Base-by-base conservation (phyloP, 2,329 filamentous ascomycete species). In the Periconia macrospinosa region DNA sequence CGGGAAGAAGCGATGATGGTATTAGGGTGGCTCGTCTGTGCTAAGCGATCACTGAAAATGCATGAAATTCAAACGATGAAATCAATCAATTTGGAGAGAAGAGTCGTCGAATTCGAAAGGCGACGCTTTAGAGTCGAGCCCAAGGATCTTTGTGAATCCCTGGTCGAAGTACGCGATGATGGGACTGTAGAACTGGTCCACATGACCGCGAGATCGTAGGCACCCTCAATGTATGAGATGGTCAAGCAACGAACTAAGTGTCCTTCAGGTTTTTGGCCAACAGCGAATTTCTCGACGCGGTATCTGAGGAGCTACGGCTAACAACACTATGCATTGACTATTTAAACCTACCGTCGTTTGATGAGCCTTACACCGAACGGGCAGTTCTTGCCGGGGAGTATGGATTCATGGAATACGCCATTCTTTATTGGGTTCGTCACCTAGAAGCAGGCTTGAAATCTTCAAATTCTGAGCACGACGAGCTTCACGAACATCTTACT, bases 61-160 rank as follows among this genome's bases (percentile, higher is more conserved):
- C 66, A 77, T 48, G 77, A 79, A 52, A 68, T 80, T 7, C 68
- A 78, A 43, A 71, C 71, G 6, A 68, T 71, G 8, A 57, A 74
- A 9, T 64, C 72, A 2, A 65, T 76, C 1, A 53, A 75, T 47
- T 11, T 69, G 1, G 61, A 67, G 1, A 41, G 61, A 3, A 50
- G 64, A 49, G 49, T 23, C 1, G 54, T 77, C 1, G 62, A 75
- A 11, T 60, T 66, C 11, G 58, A 73, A 14, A 55, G 60, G 2
- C 48, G 58, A 17, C 56, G 58, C 45, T 59, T 77, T 2, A 54
- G 57, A 0, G 43, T 63, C 1, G 59, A 73, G 40, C 57, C 72
- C 1, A 62, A 66, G 30, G 62, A 73, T 2, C 54, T 75, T 11
- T 72, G 70, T 42, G 76, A 74, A 3, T 74, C 76, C 0, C 55